Conservation (phyloP, 1,139 yeast species). For the Hemisphaericaspora xylanilytica region DNA sequence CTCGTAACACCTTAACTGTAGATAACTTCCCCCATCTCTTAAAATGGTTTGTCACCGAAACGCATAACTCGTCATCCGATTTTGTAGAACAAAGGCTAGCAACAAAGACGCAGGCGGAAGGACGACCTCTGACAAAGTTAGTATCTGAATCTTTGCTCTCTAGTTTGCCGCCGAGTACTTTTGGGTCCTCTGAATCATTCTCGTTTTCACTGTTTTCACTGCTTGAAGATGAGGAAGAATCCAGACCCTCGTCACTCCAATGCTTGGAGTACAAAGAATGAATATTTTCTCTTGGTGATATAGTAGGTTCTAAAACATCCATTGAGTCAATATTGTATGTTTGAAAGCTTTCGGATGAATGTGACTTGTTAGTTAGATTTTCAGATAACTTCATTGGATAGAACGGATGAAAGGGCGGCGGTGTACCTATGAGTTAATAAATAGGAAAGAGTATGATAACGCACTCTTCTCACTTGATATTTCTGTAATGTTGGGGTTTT, state of each 20-base stretch:
- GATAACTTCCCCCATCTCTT: constrained; percentile 65
- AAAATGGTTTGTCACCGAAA: constrained; percentile 66
- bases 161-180: not conserved
- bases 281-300: constrained; percentile 10
- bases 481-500: too few species aligned
- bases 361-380: constrained; percentile 5
- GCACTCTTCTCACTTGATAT: too few species aligned
- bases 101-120: constrained; percentile 86
- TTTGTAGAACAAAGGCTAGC: constrained; percentile 68
- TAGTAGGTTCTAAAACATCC: constrained; percentile 8
- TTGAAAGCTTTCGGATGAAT: constrained; percentile 10
- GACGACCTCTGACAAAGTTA: constrained; percentile 39
- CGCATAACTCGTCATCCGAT: constrained; percentile 67
- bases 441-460: not conserved
- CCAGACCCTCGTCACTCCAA: constrained; percentile 9
- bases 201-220: constrained; percentile 1
- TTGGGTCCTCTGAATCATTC: constrained; percentile 1
- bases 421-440: not conserved
- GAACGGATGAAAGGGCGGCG: not conserved
- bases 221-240: constrained; percentile 8
- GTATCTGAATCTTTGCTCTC: not conserved
- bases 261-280: constrained; percentile 13
- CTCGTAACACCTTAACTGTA: constrained; percentile 83
- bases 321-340: constrained; percentile 8
- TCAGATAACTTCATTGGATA: constrained; percentile 6